Percentiles rank a stretch among this genome's conserved stretches.
Evolutionary conservation across 1,139 yeast genomes (phyloP).

Genomic region (Zygosaccharomyces sapae): DNA sequence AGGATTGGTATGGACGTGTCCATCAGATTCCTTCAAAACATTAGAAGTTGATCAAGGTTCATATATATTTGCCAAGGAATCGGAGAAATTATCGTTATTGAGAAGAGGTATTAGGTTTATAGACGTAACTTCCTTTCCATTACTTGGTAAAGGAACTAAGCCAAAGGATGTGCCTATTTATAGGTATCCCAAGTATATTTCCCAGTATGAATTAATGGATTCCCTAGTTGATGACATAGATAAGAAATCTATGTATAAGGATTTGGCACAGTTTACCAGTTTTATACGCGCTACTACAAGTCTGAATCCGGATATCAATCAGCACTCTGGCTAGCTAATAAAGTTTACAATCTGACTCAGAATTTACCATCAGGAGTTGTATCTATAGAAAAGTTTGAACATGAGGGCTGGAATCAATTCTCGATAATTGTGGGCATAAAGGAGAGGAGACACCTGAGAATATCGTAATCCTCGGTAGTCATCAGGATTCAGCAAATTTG

Average conservation of each 20-base stretch:
- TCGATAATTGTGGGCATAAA: conserved; percentile 47
- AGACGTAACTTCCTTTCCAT: conserved; percentile 57
- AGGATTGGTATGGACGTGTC: conserved; percentile 13
- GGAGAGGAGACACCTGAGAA: conserved; percentile 43
- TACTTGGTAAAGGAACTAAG: conserved; percentile 18
- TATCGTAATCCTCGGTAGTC: conserved; percentile 78
- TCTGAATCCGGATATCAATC: conserved; percentile 65
- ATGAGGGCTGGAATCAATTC: conserved; percentile 53
- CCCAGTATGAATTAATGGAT: conserved; percentile 42
- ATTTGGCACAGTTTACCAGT: conserved; percentile 60
- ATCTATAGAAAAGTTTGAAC: conserved; percentile 43
- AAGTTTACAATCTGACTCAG: conserved; percentile 43
- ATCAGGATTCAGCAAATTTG: conserved; percentile 80
- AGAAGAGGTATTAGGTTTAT: conserved; percentile 57
- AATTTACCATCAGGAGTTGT: conserved; percentile 35
- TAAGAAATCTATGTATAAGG: conserved; percentile 46
- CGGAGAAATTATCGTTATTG: conserved; percentile 51
- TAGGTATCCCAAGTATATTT: conserved; percentile 50
- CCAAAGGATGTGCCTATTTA: conserved; percentile 41
- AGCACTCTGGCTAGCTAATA: conserved; percentile 63
- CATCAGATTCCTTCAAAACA: conserved; percentile 18
- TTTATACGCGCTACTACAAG: conserved; percentile 75
- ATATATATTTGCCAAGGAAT: conserved; percentile 48
- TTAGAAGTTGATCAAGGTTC: conserved; percentile 30
- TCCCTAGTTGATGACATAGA: conserved; percentile 40